Evolutionary conservation across 179 eudicot species (phyloP).

Genomic region (Spinacia oleracea): DNA sequence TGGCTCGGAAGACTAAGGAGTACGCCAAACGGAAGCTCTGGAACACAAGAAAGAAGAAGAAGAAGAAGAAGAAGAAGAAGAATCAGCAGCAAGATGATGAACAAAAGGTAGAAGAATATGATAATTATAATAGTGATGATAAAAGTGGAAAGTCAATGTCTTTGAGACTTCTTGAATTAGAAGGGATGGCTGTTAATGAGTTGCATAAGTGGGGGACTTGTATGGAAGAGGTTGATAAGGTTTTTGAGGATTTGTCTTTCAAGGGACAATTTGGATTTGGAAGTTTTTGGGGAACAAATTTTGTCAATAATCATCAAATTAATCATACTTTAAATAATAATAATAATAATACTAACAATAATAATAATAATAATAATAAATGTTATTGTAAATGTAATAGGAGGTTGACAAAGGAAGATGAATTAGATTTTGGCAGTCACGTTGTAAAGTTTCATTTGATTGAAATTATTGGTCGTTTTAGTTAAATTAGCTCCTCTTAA

Average conservation of each 20-base stretch:
- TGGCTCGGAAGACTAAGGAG: conserved; percentile 36
- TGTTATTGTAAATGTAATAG: conserved; percentile 19
- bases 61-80: not conserved
- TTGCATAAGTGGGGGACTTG: conserved; percentile 32
- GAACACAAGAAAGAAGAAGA: conserved; percentile 6
- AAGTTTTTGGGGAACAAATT: conserved; percentile 44
- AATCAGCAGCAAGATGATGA: not conserved
- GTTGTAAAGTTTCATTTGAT: conserved; percentile 42
- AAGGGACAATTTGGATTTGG: conserved; percentile 50
- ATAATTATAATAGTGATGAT: not conserved
- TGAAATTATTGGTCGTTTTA: conserved; percentile 29
- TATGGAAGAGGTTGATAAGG: conserved; percentile 36
- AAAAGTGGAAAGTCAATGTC: conserved; percentile 2
- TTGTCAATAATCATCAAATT: too few relatives aligned
- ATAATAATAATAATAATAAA: too few relatives aligned
- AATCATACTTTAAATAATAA: too few relatives aligned
- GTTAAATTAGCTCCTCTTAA: not conserved
- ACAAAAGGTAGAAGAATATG: not conserved
- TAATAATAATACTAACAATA: too few relatives aligned
- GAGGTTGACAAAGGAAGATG: conserved; percentile 6
- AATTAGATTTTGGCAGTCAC: conserved; percentile 27
- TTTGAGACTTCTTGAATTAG: conserved; percentile 15
- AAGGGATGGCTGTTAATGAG: conserved; percentile 10
- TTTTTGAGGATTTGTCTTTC: conserved; percentile 33
- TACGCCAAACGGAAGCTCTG: conserved; percentile 43